Conservation (phyloP, 2,329 filamentous ascomycete species). For the Neurospora sp. region DNA sequence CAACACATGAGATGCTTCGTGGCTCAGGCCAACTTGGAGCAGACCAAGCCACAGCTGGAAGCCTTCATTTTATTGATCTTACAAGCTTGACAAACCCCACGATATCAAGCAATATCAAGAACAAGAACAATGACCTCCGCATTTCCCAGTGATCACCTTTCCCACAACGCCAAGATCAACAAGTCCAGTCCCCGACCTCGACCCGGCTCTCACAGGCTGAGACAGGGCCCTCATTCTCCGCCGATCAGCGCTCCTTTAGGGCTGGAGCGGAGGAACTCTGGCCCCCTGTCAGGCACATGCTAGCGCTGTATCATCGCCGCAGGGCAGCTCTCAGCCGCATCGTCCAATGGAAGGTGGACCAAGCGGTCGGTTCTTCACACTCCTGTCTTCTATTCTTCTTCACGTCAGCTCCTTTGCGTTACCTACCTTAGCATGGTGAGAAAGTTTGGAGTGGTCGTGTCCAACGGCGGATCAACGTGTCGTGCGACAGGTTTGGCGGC, state of each 20-base stretch:
- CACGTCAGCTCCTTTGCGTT: not conserved
- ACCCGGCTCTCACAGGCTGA: not conserved
- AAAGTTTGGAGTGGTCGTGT: not conserved
- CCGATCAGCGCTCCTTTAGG: not conserved
- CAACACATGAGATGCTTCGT: not conserved
- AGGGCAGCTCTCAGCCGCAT: not conserved
- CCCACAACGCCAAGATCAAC: not conserved
- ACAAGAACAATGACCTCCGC: not conserved
- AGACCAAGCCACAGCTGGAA: not conserved
- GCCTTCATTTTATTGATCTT: not conserved
- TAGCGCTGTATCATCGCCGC: not conserved
- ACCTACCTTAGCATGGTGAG: not conserved
- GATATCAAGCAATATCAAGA: not conserved
- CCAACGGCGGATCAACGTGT: not conserved
- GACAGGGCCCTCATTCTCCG: not conserved
- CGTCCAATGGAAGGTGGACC: too few relatives aligned
- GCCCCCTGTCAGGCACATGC: not conserved
- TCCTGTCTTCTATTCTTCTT: not conserved
- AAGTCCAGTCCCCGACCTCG: not conserved
- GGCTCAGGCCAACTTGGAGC: not conserved
- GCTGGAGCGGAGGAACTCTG: not conserved
- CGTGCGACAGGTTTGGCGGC: not conserved
- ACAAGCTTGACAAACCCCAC: not conserved
- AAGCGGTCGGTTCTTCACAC: too few relatives aligned
- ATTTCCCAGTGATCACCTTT: not conserved